Percentiles rank a stretch among this genome's conserved stretches.
These are phyloP conservation scores for Cordia subcordata DNA, from an alignment of 257 asterid species.

Conservation along the genomic window DNA sequence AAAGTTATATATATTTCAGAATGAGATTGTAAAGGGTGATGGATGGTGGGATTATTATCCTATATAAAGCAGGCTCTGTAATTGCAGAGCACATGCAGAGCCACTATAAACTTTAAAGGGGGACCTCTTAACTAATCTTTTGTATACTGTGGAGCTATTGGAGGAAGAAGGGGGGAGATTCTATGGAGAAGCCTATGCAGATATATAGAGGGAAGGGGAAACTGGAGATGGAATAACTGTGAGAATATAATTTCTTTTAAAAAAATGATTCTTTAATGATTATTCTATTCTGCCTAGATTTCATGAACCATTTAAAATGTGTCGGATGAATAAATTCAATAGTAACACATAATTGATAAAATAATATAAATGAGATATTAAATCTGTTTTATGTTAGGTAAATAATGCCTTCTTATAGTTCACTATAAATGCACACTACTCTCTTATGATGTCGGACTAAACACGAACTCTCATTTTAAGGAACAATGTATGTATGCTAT, in stretches of 20 bases:
- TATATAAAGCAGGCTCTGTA: conserved; percentile 41
- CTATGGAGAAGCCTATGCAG: conserved; percentile 15
- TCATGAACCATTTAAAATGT: conserved; percentile 23
- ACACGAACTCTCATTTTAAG: no score
- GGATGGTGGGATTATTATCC: conserved; percentile 61
- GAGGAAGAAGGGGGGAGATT: conserved; percentile 8
- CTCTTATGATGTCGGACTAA: no score
- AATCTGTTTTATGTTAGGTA: no score
- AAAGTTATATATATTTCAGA: conserved; percentile 36
- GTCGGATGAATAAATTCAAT: no score
- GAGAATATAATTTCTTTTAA: conserved; percentile 4
- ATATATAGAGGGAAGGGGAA: conserved; percentile 15
- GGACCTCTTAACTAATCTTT: not conserved
- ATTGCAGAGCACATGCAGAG: conserved; percentile 83
- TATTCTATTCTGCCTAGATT: conserved; percentile 1
- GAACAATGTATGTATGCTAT: no score
- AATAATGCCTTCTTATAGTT: no score
- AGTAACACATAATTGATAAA: no score
- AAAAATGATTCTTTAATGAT: not conserved
- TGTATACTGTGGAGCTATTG: conserved; percentile 2
- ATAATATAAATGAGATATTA: no score
- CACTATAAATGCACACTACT: no score
- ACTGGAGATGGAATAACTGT: not conserved
- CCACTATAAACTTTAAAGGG: conserved; percentile 29
- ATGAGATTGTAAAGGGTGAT: conserved; percentile 21